Percentiles rank a stretch among this genome's conserved stretches.
Evolutionary conservation across 768 basidiomycete genomes (phyloP).

Genomic region (Tylopilus balloui): DNA sequence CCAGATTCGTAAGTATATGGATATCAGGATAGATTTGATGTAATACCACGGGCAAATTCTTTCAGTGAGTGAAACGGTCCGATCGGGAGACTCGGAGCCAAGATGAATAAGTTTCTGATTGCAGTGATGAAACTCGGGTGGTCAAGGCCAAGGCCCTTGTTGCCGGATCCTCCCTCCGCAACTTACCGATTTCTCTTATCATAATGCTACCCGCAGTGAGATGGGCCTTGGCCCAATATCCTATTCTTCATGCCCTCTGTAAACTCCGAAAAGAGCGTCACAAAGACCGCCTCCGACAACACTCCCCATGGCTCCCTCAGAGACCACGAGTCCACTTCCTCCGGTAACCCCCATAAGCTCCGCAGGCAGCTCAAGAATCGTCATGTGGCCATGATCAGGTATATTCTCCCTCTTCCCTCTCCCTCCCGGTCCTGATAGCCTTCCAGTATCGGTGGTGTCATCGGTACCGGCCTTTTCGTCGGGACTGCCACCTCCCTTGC

Average conservation of each 20-base stretch:
- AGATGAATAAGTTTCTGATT: no score
- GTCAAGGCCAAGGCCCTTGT: no score
- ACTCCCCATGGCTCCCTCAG: conserved; percentile 16
- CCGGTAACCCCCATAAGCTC: conserved; percentile 25
- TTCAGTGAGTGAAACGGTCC: no score
- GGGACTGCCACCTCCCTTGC: conserved; percentile 51
- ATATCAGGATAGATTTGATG: no score
- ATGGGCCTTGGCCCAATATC: neutral
- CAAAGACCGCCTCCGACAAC: conserved; percentile 22
- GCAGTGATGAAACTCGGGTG: neutral
- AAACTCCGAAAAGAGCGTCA: no score
- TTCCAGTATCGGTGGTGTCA: conserved; percentile 56
- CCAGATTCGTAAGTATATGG: no score
- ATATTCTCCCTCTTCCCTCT: neutral
- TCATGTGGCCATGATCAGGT: conserved; percentile 83
- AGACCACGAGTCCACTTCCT: conserved; percentile 19
- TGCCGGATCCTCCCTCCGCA: no score
- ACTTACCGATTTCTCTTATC: neutral
- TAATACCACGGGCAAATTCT: no score
- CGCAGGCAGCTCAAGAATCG: conserved; percentile 68
- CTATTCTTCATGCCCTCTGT: no score
- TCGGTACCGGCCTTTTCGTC: conserved; percentile 60
- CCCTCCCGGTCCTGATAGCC: neutral
- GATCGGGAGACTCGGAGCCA: no score
- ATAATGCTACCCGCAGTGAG: no score